Base-by-base conservation (phyloP, 78 protist genomes). In the Dictyostelium intermedium region DNA sequence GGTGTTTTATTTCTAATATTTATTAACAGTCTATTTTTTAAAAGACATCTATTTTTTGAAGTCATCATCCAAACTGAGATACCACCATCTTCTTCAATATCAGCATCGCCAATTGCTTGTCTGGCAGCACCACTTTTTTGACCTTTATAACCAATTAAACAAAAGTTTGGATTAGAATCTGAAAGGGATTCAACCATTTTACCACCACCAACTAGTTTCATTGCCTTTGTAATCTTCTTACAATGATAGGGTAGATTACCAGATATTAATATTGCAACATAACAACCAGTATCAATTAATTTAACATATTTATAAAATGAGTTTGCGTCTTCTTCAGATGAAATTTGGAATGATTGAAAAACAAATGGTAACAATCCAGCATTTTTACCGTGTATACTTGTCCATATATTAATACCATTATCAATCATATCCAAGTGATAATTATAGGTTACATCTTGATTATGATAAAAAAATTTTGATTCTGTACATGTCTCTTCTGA, bases 111-210 rank as follows among this genome's bases (percentile, higher is more conserved):
- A 37, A 83, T 11, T 1, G n/a, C 78, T 66, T 83, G 74, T 27
- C 45, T 66, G 23, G 87, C 87, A 16, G 16, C 0, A 9, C 60
- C 60, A 34, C 13, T 25, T n/a, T 20, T 11, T 66, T 47, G 77
- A 10, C 87, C 87, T 32, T 66, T 83, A 30, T 83, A 66, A 27
- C 87, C 87, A 20, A 83, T 61, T n/a, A 83, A 39, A 39, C 87
- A 83, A 63, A 56, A 63, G 47, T 83, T 83, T 56, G 78, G 50
- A 83, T 83, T 66, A n/a, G 87, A 41, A 20, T 80, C 63, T 25
- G 66, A 25, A 39, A 83, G 45, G 5, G 27, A 10, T 61, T 13
- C 10, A 23, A 83, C 63, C 20, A 14, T 0, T 35, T 66, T 56
- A 27, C 50, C 25, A 23, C 60, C 87, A n/a, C 87, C 87, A 10